These are phyloP conservation scores for Boletus sp. DNA, from an alignment of 1,284 basidiomycete species.

Conservation along the genomic window DNA sequence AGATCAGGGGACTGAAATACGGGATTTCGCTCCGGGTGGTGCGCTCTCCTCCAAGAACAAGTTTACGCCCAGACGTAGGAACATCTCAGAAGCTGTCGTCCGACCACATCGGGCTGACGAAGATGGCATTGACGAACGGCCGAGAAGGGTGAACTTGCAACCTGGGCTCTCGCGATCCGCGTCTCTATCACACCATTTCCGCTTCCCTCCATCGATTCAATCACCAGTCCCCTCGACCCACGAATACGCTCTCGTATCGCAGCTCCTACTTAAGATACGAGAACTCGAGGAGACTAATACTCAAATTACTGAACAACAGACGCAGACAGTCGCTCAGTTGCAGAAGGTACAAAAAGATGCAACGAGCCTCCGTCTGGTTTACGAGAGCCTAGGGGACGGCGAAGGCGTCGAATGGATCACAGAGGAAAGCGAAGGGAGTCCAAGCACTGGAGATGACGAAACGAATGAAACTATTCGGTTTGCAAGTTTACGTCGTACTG, in stretches of 20 bases:
- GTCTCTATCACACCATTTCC: slow-evolving; percentile 26
- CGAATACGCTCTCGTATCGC: slow-evolving; percentile 60
- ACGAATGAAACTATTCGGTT: slow-evolving; percentile 40
- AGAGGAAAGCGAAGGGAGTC: slow-evolving; percentile 30
- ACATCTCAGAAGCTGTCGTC: slow-evolving; percentile 29
- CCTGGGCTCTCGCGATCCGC: slow-evolving; percentile 24
- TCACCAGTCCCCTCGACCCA: slow-evolving; percentile 20
- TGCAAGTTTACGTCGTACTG: slow-evolving; percentile 40
- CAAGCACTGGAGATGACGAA: slow-evolving; percentile 23
- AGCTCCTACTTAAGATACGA: slow-evolving; percentile 72
- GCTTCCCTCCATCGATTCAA: slow-evolving; percentile 10
- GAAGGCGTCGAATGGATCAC: slow-evolving; percentile 41
- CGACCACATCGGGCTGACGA: slow-evolving; percentile 6
- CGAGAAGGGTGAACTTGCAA: slow-evolving; percentile 17
- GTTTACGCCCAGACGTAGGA: slow-evolving; percentile 24
- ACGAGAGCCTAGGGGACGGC: slow-evolving; percentile 65
- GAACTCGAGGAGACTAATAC: slow-evolving; percentile 76
- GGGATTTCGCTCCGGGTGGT: slow-evolving; percentile 65
- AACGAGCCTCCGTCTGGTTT: slow-evolving; percentile 62
- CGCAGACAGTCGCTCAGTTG: slow-evolving; percentile 55
- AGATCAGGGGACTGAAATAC: slow-evolving; percentile 33
- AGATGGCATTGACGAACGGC: slow-evolving; percentile 17
- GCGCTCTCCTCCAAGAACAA: slow-evolving; percentile 31
- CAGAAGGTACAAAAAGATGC: slow-evolving; percentile 68
- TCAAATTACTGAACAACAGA: slow-evolving; percentile 65